A percentile compares a stretch with the other conserved stretches of the same genome.
Conservation (phyloP, 768 basidiomycete genomes). For the Dacryopinax spathularia region DNA sequence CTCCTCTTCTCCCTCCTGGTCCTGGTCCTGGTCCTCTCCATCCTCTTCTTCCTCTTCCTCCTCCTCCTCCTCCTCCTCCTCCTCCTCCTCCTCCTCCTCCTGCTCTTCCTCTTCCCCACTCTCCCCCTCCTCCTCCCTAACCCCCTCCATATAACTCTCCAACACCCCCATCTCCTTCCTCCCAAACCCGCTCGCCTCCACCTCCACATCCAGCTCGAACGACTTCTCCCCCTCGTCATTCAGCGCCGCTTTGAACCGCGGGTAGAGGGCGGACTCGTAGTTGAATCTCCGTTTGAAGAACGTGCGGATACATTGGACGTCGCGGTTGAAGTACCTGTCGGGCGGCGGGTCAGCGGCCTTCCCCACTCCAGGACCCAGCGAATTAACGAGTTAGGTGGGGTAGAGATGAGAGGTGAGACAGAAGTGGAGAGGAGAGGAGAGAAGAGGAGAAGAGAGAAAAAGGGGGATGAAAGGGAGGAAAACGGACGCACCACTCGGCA, state of each 20-base stretch:
- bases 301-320: constrained; percentile 87
- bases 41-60: constrained; percentile 30
- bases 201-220: constrained; percentile 76
- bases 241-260: constrained; percentile 59
- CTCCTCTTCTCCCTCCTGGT: constrained; percentile 13
- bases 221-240: constrained; percentile 35
- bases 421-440: background rate
- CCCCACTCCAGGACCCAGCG: background rate
- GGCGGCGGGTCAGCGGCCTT: constrained; percentile 11
- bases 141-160: constrained; percentile 67
- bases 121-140: constrained; percentile 27
- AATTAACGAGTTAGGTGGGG: background rate
- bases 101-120: constrained; percentile 12
- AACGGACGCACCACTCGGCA: constrained; percentile 91
- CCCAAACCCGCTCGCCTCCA: constrained; percentile 87
- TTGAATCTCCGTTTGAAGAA: constrained; percentile 86
- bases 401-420: background rate
- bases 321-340: constrained; percentile 92
- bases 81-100: constrained; percentile 7
- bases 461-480: background rate
- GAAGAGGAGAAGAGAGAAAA: background rate
- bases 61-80: constrained; percentile 20
- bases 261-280: constrained; percentile 83
- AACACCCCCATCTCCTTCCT: constrained; percentile 66
- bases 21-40: constrained; percentile 21